phyloP scores from a whole-genome alignment of 371 early-diverging fungal genomes.

The Scutellospora calospora region DNA sequence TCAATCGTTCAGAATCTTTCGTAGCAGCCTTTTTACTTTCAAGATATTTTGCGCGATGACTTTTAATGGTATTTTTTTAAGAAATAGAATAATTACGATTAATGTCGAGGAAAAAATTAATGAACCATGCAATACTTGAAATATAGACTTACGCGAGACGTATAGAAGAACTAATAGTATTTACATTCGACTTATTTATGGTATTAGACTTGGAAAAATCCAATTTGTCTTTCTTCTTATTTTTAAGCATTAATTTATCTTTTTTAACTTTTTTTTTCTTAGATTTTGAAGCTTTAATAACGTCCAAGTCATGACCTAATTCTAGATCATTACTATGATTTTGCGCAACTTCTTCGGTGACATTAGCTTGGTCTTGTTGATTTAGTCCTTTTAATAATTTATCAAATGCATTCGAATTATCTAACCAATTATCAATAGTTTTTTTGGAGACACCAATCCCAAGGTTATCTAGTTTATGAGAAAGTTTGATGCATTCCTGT shows the following conservation, averaged over 20 bases:
- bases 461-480: constrained; percentile 79
- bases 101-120: neutral
- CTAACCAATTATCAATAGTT: constrained; percentile 93
- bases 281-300: constrained; percentile 48
- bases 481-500: constrained; percentile 81
- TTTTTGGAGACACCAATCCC: constrained; percentile 91
- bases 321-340: constrained; percentile 48
- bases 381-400: constrained; percentile 82
- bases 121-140: neutral
- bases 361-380: constrained; percentile 48
- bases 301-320: constrained; percentile 56
- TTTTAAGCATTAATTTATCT: constrained; percentile 28
- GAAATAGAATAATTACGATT: neutral
- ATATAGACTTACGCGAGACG: constrained; percentile 23
- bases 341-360: constrained; percentile 35
- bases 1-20: constrained; percentile 12
- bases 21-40: constrained; percentile 15
- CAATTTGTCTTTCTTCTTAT: too few species aligned
- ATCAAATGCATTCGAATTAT: constrained; percentile 88
- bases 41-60: constrained; percentile 36
- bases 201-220: neutral
- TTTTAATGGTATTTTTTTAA: neutral
- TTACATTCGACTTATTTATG: neutral
- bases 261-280: constrained; percentile 51
- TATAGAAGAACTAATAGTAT: neutral